A percentile compares a stretch with the other conserved stretches of the same genome.
Evolutionary conservation across 2,329 filamentous ascomycete species (phyloP).

Genomic region (Exophiala sp.): DNA sequence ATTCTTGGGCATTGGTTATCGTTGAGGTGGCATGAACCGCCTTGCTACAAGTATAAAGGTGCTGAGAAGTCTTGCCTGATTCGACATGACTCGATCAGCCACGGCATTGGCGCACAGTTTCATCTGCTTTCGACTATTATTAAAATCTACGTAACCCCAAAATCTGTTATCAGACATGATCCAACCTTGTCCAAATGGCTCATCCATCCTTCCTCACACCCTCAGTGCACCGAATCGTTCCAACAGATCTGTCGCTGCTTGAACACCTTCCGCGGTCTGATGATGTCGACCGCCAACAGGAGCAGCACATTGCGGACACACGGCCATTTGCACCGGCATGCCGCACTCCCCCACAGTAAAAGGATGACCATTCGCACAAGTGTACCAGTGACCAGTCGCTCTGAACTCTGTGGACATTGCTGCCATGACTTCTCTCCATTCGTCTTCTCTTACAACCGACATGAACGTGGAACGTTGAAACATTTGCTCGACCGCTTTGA

Average conservation of each 20-base stretch:
- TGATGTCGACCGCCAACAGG: slow-evolving; percentile 28
- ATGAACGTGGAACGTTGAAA: slow-evolving; percentile 50
- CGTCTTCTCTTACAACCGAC: slow-evolving; percentile 46
- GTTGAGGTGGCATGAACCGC: no score
- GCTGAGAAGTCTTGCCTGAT: no score
- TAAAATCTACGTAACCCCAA: no score
- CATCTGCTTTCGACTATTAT: no score
- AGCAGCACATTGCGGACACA: slow-evolving; percentile 25
- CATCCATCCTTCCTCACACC: no score
- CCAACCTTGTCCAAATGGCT: no score
- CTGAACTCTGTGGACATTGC: slow-evolving; percentile 53
- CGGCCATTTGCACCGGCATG: not conserved
- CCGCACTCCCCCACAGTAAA: slow-evolving; percentile 1
- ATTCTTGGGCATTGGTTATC: no score
- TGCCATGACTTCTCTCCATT: slow-evolving; percentile 49
- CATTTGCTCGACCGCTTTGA: slow-evolving; percentile 47
- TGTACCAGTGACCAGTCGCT: slow-evolving; percentile 62
- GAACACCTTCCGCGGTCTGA: not conserved
- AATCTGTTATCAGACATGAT: no score
- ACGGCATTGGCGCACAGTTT: no score
- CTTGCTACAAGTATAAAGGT: no score
- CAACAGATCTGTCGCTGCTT: not conserved
- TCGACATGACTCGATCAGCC: no score
- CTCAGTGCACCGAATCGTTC: no score
- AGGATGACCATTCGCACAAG: slow-evolving; percentile 56